Conservation (phyloP, 495 filamentous ascomycete genomes). For the Podospora conica region DNA sequence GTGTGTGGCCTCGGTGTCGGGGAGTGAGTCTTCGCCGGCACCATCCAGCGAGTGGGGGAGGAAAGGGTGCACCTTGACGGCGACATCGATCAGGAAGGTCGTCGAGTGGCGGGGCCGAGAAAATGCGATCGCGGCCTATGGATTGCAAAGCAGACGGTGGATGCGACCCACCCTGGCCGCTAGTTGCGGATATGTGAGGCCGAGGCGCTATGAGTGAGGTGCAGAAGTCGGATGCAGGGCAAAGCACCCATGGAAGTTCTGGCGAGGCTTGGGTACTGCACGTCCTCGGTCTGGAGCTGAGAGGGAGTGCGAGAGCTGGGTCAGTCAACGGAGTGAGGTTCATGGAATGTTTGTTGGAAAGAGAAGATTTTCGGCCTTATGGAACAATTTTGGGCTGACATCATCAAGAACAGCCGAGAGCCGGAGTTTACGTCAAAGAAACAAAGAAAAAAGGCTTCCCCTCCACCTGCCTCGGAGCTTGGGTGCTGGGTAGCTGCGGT, state of each 20-base stretch:
- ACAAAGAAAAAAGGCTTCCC: neutral
- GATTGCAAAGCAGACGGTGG: neutral
- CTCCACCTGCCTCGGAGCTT: neutral
- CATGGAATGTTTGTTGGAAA: neutral
- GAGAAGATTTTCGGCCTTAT: neutral
- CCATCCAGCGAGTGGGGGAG: neutral
- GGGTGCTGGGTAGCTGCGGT: neutral
- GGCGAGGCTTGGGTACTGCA: neutral
- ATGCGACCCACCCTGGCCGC: neutral
- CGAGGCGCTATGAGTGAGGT: neutral
- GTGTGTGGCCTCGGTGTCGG: neutral
- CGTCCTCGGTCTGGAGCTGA: neutral
- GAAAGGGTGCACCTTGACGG: neutral
- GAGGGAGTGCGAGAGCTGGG: neutral
- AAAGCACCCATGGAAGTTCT: neutral
- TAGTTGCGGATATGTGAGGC: neutral
- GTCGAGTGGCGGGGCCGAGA: neutral
- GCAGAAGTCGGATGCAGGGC: neutral
- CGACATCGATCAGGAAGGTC: conserved; percentile 3
- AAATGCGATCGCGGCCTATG: neutral
- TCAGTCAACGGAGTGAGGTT: neutral
- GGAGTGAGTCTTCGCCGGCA: neutral
- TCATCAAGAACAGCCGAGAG: neutral
- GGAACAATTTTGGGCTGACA: neutral
- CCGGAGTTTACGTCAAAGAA: neutral